phyloP scores from a whole-genome alignment of 2,329 filamentous ascomycete species.

The Colletotrichum sp. region DNA sequence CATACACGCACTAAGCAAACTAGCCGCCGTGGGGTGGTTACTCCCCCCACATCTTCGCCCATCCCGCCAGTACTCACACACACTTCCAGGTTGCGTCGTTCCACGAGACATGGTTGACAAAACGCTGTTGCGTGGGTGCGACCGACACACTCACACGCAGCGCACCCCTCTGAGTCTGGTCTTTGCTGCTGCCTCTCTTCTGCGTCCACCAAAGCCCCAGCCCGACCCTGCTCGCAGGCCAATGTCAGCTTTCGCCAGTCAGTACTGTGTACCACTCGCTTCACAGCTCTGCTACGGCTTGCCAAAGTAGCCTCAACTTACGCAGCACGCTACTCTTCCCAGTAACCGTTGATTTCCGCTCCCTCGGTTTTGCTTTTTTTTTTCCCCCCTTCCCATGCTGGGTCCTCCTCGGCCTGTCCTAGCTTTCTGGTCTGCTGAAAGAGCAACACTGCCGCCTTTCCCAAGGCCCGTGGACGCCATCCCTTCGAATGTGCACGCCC shows the following conservation, averaged over 20 bases:
- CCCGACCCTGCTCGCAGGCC: neutral
- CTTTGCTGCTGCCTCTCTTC: neutral
- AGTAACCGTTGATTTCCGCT: constrained; percentile 5
- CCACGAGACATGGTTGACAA: constrained; percentile 7
- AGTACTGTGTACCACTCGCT: neutral
- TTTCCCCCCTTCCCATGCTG: neutral
- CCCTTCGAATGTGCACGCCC: neutral
- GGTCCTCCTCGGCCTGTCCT: neutral
- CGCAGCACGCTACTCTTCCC: neutral
- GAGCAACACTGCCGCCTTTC: neutral
- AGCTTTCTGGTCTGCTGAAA: neutral
- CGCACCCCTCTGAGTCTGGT: neutral
- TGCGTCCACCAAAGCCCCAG: neutral
- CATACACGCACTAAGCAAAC: neutral
- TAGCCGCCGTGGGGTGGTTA: neutral
- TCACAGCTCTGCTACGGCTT: neutral
- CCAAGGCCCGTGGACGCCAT: neutral
- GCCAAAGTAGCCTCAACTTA: neutral
- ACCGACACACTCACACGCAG: neutral
- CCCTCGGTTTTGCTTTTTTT: constrained; percentile 5
- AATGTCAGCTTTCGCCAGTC: neutral
- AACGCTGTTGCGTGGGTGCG: constrained; percentile 3
- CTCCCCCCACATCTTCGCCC: constrained; percentile 9
- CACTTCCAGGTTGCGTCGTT: neutral
- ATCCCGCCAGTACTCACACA: neutral